Percentiles rank a stretch among this genome's conserved stretches.
phyloP scores from a whole-genome alignment of 2,329 filamentous ascomycete genomes.

The Sporothrix curviconia region DNA sequence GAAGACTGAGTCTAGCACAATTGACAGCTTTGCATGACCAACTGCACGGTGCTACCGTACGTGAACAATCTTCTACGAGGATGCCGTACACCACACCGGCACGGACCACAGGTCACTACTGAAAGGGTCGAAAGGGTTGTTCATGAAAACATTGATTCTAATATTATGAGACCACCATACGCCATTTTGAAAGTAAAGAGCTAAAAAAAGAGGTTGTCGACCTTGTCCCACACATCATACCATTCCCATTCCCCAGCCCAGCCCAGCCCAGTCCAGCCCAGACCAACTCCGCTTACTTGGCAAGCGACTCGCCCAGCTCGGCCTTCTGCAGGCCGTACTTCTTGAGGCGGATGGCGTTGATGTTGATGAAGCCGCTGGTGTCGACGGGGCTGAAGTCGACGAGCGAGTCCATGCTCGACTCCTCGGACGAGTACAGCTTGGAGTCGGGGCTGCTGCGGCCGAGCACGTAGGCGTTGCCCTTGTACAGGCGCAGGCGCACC shows the following conservation, averaged over 20 bases:
- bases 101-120: too few relatives aligned
- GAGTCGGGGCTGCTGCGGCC: slow-evolving; percentile 39
- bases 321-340: slow-evolving; percentile 43
- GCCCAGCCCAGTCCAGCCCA: too few relatives aligned
- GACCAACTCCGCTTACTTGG: not conserved
- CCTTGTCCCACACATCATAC: not conserved
- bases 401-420: slow-evolving; percentile 46
- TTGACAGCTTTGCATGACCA: not conserved
- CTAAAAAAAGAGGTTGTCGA: not conserved
- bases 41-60: too few relatives aligned
- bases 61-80: too few relatives aligned
- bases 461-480: slow-evolving; percentile 39
- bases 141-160: slow-evolving; percentile 5
- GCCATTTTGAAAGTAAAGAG: slow-evolving; percentile 2
- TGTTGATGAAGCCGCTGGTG: slow-evolving; percentile 54
- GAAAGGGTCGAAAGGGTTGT: not conserved
- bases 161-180: not conserved
- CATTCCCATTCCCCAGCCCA: too few relatives aligned
- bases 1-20: not conserved
- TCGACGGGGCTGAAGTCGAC: slow-evolving; percentile 36
- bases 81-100: too few relatives aligned
- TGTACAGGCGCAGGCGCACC: slow-evolving; percentile 34
- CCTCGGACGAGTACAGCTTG: slow-evolving; percentile 46
- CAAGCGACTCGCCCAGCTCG: slow-evolving; percentile 30
- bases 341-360: slow-evolving; percentile 61